Base-by-base conservation (phyloP, 2,329 filamentous ascomycete genomes). In the Lasiodiplodia theobromae region DNA sequence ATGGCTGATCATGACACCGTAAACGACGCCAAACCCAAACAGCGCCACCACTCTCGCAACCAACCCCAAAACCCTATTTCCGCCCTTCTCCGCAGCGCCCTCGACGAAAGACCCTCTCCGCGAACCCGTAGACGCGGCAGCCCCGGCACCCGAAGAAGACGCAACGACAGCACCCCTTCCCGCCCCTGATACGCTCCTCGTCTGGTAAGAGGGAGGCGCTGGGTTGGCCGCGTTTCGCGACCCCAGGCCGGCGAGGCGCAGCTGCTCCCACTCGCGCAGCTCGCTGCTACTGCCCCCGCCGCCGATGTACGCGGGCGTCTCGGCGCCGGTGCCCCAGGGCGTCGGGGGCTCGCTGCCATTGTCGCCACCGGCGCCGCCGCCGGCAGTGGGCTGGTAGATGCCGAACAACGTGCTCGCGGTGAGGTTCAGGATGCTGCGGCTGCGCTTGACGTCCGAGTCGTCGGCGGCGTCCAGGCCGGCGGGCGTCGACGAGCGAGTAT, bases 371-470 rank as follows among this genome's bases (percentile, higher is more conserved):
- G 31, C 31, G 11, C 74, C 74, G 65, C 71, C 72, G 14, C 52
- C 72, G 73, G 86, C 85, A 0, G 88, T 87, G 7, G 89, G 89
- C 12, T 89, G 90, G 83, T 97, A 99, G 75, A 99, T 99, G 67
- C 96, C 95, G 73, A 91, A 92, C 5, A 99, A 87, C 0, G 96
- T 97, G 2, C 93, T 94, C 11, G 92, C 91, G 4, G 93, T 97
- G 70, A 99, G 86, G 77, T 97, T 97, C 76, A 94, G 84, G 68
- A 93, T 87, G 11, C 93, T 97, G 72, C 91, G 89, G 28, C 90
- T 92, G 69, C 92, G 89, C 76, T 53, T 83, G 53, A 83, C 64
- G 86, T 81, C 69, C 72, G 79, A 71, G 66, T 51, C 52, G 23
- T 76, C 77, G 51, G 77, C 74, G 72, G 80, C 78, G 68, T 81